phyloP scores from a whole-genome alignment of 192 early-diverging fungal species.

The Linnemannia exigua region DNA sequence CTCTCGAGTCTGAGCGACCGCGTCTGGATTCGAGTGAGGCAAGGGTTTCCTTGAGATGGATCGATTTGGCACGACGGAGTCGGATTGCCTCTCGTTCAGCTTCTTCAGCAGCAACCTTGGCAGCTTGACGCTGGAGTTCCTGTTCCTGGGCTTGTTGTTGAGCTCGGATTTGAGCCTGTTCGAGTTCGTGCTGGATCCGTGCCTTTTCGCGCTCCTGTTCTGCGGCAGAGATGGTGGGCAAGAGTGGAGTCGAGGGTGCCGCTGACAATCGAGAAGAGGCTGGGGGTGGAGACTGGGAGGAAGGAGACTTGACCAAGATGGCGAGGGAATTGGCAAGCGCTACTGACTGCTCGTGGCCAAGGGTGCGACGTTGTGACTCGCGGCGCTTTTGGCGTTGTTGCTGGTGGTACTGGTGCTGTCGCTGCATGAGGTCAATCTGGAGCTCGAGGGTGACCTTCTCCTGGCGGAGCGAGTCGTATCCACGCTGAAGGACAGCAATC shows the following conservation, averaged over 20 bases:
- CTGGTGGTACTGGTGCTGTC: constrained; percentile 55
- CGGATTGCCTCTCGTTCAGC: constrained; percentile 39
- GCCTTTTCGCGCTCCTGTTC: constrained; percentile 44
- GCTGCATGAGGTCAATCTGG: constrained; percentile 49
- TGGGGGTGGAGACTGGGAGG: not conserved
- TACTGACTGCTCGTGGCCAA: constrained; percentile 36
- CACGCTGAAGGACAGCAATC: constrained; percentile 44
- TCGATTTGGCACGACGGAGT: constrained; percentile 24
- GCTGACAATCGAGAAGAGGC: not conserved
- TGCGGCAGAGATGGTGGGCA: constrained; percentile 27
- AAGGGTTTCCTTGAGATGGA: constrained; percentile 46
- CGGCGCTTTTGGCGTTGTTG: constrained; percentile 56
- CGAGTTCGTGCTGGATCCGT: constrained; percentile 44
- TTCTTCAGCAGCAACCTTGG: constrained; percentile 33
- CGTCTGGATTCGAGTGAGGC: constrained; percentile 46
- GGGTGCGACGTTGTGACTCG: constrained; percentile 36
- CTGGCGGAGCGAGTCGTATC: constrained; percentile 47
- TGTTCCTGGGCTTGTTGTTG: constrained; percentile 29
- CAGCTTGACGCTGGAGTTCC: constrained; percentile 16
- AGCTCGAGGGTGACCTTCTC: constrained; percentile 52
- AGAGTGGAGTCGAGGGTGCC: constrained; percentile 24
- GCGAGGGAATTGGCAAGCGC: constrained; percentile 34
- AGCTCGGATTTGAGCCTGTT: constrained; percentile 34
- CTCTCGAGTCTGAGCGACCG: constrained; percentile 18
- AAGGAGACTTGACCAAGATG: constrained; percentile 13